Base-by-base conservation (phyloP, 306 rosid species). In the Vigna trinervia region DNA sequence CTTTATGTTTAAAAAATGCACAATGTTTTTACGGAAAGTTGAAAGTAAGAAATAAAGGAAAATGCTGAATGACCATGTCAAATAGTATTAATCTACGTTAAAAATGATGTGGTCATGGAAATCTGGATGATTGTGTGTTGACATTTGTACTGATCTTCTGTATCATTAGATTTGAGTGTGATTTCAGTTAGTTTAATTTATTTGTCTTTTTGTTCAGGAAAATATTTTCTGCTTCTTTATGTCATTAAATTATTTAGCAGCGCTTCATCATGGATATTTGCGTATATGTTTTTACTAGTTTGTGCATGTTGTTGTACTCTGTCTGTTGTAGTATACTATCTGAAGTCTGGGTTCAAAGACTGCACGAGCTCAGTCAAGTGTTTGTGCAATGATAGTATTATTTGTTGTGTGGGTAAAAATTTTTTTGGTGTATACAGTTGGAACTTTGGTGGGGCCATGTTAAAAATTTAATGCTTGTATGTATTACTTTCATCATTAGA, bases 41-140 rank as follows among this genome's bases (percentile, higher is more conserved):
- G 22, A 69, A 67, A 22, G 13, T 12, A 39, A 11, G 15, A 45
- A 45, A 45, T 2, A 34, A 9, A 51, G 47, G 26, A 59, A 66
- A 83, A 75, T 41, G 54, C 53, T 73, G 69, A 74, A 50, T 81
- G 81, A 22, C 60, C 43, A 69, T 81, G 53, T 20, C 12, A 50
- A 71, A 65, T 36, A 57, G 61, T 53, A 28, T 54, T 17, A 70
- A 12, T 32, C 67, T 71, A 47, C 15, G 13, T 57, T 54, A 32
- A 73, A 61, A 26, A 38, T 57, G 58, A 54, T 54, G 65, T 11
- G 59, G 22, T 14, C 20, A 66, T 41, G 57, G 50, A 51, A 65
- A 39, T 12, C 3, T 65, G n/a, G 38, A 45, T 11, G 45, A 52
- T 71, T 23, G 10, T 38, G 46, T 45, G 58, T 72, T 77, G 54